Evolutionary conservation across 306 rosid genomes (phyloP), one percentile per base, ranked within the genome.

Genomic region (Cucumis cinereus): DNA sequence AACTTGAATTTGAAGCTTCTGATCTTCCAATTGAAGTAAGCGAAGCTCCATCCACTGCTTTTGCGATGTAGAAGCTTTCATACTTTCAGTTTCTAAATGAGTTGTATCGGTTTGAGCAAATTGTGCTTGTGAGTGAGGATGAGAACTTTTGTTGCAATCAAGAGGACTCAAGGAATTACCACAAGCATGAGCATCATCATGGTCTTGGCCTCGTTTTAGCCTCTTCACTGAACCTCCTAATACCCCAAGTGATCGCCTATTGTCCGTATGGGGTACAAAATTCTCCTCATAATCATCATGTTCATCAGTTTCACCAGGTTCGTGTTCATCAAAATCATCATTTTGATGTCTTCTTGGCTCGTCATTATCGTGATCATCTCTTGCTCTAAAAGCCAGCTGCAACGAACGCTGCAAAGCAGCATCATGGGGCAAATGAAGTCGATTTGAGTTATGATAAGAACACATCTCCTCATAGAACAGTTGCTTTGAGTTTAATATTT

Each of bases 391-490:
- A 77, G 93, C 97, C 85, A 86, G 68, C 78, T 88, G 96, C 62
- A 93, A 79, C 4, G 96, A 90, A n/a, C 77, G 90, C 81, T 93
- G 97, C 90, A 93, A 85, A 47, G 88, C 91, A 16, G 83, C 91
- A 83, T 93, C 98, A 22, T 84, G 98, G 75, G 98, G 97, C 78
- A 93, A 87, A 85, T 93, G 97, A 80, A 93, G 81, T 61, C 96
- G 88, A 82, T 93, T 93, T 4, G 87, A 77, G 79, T 93, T 91
- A 85, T 91, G 97, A 78, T 93, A 93, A 22, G 97, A 93, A 75
- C 98, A 93, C 98, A 91, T 93, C 81, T 91, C 97, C 84, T 93
- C 93, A 36, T 93, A 93, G 78, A 91, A 93, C 16, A 93, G 77
- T 35, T 93, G 97, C 86, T 91, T 93, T 2, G 98, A 93, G 92